phyloP scores from a whole-genome alignment of 345 rosid species.

The Euphorbia lathyris region DNA sequence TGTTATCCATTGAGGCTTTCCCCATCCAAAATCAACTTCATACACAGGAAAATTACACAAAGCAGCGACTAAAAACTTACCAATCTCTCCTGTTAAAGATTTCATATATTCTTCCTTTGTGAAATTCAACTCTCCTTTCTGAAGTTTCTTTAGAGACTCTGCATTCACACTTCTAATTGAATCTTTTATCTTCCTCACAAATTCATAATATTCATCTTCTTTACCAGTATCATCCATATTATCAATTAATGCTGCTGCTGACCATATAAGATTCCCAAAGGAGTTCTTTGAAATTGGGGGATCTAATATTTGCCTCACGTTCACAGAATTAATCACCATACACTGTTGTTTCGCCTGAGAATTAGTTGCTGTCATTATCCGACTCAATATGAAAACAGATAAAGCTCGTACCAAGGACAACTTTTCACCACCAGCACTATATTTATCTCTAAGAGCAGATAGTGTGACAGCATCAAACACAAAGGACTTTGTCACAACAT shows the following conservation, averaged over 20 bases:
- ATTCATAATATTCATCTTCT: background rate
- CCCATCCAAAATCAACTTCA: conserved; percentile 21
- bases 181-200: no score
- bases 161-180: no score
- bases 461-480: conserved; percentile 31
- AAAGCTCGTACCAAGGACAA: conserved; percentile 28
- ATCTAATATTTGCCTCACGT: conserved; percentile 24
- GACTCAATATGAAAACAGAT: background rate
- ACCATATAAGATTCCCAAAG: conserved; percentile 31
- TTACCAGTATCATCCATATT: background rate
- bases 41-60: conserved; percentile 9
- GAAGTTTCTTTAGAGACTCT: no score
- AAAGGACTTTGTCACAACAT: conserved; percentile 35
- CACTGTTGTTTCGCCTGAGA: background rate
- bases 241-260: conserved; percentile 1
- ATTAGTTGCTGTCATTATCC: no score
- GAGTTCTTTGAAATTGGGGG: conserved; percentile 9
- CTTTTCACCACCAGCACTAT: background rate
- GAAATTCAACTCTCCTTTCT: no score
- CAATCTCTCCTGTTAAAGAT: no score
- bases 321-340: conserved; percentile 18
- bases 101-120: no score
- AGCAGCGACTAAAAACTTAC: no score
- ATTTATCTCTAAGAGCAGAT: conserved; percentile 31
- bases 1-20: conserved; percentile 12